Percentiles rank a stretch among this genome's conserved stretches.
Conservation (phyloP, 345 rosid species). For the Aurinia saxatilis region DNA sequence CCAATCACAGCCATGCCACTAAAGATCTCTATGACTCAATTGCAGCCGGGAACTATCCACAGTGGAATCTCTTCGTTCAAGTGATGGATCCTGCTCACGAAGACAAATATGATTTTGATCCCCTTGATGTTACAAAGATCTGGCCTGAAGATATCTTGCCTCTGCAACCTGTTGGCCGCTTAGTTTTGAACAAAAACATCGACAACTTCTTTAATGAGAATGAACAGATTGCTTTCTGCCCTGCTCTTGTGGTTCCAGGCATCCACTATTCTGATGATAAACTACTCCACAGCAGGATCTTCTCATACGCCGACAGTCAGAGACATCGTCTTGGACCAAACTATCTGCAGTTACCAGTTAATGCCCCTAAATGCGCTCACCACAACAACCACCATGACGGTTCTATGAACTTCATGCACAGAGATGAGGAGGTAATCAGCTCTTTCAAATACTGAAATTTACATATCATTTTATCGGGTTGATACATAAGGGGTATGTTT, state of each 20-base stretch:
- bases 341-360: slow-evolving; percentile 87
- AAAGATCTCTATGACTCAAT: slow-evolving; percentile 90
- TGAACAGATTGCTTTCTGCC: slow-evolving; percentile 93
- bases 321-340: slow-evolving; percentile 99
- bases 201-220: slow-evolving; percentile 94
- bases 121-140: slow-evolving; percentile 91
- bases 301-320: slow-evolving; percentile 90
- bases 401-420: slow-evolving; percentile 86
- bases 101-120: slow-evolving; percentile 78
- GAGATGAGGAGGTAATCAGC: slow-evolving; percentile 76
- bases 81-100: slow-evolving; percentile 78
- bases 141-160: slow-evolving; percentile 99
- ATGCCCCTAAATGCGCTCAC: slow-evolving; percentile 92
- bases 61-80: slow-evolving; percentile 87
- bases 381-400: slow-evolving; percentile 96
- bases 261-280: slow-evolving; percentile 84
- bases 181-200: slow-evolving; percentile 94
- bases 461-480: background rate
- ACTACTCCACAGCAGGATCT: slow-evolving; percentile 76
- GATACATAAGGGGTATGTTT: slow-evolving; percentile 3
- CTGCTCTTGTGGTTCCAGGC: slow-evolving; percentile 91
- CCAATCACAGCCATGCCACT: slow-evolving; percentile 97
- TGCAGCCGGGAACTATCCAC: slow-evolving; percentile 87
- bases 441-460: background rate
- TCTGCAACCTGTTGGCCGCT: slow-evolving; percentile 91